These are phyloP conservation scores for Penicillium diatomitis DNA, from an alignment of 495 filamentous ascomycete genomes.

Conservation along the genomic window DNA sequence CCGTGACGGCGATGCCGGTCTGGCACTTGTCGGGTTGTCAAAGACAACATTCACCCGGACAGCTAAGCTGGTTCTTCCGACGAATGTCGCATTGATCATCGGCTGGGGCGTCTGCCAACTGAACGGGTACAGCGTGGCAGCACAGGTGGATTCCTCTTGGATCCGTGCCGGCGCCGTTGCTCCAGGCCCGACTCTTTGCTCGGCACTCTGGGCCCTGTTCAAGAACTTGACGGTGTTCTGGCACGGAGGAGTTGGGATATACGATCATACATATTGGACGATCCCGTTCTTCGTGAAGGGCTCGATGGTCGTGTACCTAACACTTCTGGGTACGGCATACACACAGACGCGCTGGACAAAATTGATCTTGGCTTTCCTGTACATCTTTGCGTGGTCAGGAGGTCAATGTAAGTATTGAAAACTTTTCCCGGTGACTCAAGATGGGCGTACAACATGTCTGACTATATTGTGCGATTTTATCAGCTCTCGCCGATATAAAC, in stretches of 20 bases:
- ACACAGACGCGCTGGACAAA: constrained; percentile 2
- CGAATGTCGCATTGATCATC: neutral
- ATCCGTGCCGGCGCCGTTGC: constrained; percentile 1
- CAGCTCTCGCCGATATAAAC: constrained; percentile 10
- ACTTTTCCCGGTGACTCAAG: neutral
- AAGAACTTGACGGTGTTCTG: constrained; percentile 7
- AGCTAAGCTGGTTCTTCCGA: constrained; percentile 4
- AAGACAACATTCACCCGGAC: constrained; percentile 4
- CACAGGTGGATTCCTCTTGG: constrained; percentile 2
- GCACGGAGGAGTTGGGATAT: constrained; percentile 1
- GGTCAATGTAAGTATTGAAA: constrained; percentile 2
- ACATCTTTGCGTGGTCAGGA: constrained; percentile 5
- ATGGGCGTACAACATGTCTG: no score
- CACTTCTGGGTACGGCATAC: constrained; percentile 5
- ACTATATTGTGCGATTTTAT: no score
- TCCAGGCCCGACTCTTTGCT: constrained; percentile 4
- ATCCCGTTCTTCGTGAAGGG: constrained; percentile 11
- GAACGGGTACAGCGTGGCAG: constrained; percentile 4
- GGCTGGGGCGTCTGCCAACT: constrained; percentile 9
- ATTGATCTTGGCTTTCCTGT: constrained; percentile 6
- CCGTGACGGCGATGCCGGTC: constrained; percentile 1
- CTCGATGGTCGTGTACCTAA: constrained; percentile 9
- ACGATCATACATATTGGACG: constrained; percentile 9
- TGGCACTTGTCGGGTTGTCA: constrained; percentile 3
- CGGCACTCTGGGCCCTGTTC: neutral